Conservation (phyloP, 768 basidiomycete species). For the Termitomyces sp. region DNA sequence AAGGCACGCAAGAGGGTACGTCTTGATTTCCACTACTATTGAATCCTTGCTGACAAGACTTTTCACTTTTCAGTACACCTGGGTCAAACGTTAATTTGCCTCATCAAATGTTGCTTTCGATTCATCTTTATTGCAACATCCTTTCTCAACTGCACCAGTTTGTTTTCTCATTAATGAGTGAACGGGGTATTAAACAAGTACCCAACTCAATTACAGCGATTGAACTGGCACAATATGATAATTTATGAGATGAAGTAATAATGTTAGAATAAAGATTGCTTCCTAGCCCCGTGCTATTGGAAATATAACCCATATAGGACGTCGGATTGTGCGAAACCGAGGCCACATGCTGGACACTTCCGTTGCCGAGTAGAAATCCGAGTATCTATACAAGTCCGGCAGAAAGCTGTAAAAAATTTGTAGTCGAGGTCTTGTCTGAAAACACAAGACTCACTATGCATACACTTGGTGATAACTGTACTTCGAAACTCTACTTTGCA, state of each 20-base stretch:
- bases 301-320: slow-evolving; percentile 48
- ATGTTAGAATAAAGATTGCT: slow-evolving; percentile 9
- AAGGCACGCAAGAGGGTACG: slow-evolving; percentile 91
- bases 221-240: slow-evolving; percentile 8
- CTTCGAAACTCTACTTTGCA: slow-evolving; percentile 77
- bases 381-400: slow-evolving; percentile 80
- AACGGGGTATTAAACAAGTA: slow-evolving; percentile 4
- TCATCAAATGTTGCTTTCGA: neutral
- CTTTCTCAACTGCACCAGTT: neutral
- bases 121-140: neutral
- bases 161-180: neutral
- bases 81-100: slow-evolving; percentile 88
- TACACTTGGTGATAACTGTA: slow-evolving; percentile 82
- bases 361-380: slow-evolving; percentile 87
- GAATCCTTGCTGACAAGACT: slow-evolving; percentile 6
- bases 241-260: slow-evolving; percentile 14
- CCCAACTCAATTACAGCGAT: slow-evolving; percentile 4
- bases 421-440: neutral
- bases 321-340: slow-evolving; percentile 79
- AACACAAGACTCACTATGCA: slow-evolving; percentile 69
- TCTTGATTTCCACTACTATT: slow-evolving; percentile 18
- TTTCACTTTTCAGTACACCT: slow-evolving; percentile 69
- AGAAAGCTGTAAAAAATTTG: slow-evolving; percentile 58
- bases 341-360: slow-evolving; percentile 88
- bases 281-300: slow-evolving; percentile 30